Percentiles rank a stretch among this genome's conserved stretches.
phyloP scores from a whole-genome alignment of 768 basidiomycete species.

The Lactarius deliciosus region DNA sequence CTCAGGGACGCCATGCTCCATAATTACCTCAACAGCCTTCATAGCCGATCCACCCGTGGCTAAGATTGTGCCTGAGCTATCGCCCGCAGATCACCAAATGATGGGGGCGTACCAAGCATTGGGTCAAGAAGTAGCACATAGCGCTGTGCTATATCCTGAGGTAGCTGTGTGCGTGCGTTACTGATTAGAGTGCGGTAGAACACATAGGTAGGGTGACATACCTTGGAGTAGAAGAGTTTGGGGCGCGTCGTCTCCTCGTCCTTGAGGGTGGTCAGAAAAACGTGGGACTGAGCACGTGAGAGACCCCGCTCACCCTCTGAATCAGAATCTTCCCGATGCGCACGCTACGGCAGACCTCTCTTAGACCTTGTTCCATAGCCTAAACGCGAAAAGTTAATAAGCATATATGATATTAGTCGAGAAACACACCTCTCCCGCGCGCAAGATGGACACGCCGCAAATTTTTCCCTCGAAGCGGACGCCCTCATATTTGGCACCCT shows the following conservation, averaged over 20 bases:
- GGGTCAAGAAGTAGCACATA: slow-evolving; percentile 96
- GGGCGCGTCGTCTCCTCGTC: slow-evolving; percentile 94
- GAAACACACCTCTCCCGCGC: slow-evolving; percentile 79
- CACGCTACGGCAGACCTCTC: slow-evolving; percentile 92
- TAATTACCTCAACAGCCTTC: slow-evolving; percentile 93
- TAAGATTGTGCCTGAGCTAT: slow-evolving; percentile 34
- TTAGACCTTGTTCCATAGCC: slow-evolving; percentile 97
- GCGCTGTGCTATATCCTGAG: slow-evolving; percentile 86
- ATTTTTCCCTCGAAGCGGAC: slow-evolving; percentile 97
- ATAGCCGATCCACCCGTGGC: slow-evolving; percentile 98
- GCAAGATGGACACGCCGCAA: slow-evolving; percentile 91
- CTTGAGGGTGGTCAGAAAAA: slow-evolving; percentile 40
- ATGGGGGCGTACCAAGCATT: slow-evolving; percentile 75
- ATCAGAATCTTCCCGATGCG: slow-evolving; percentile 98
- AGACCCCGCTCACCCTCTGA: slow-evolving; percentile 63
- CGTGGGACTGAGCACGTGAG: slow-evolving; percentile 2
- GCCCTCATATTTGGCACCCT: slow-evolving; percentile 84
- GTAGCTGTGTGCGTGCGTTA: slow-evolving; percentile 54
- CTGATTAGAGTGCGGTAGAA: background rate
- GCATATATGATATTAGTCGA: background rate
- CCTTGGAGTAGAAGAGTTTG: slow-evolving; percentile 91
- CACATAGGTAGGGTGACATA: slow-evolving; percentile 32
- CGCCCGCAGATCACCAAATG: background rate
- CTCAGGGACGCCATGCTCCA: slow-evolving; percentile 89
- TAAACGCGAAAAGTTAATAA: slow-evolving; percentile 34